Conservation (phyloP, 1,139 yeast genomes). For the Wickerhamomyces sp. region DNA sequence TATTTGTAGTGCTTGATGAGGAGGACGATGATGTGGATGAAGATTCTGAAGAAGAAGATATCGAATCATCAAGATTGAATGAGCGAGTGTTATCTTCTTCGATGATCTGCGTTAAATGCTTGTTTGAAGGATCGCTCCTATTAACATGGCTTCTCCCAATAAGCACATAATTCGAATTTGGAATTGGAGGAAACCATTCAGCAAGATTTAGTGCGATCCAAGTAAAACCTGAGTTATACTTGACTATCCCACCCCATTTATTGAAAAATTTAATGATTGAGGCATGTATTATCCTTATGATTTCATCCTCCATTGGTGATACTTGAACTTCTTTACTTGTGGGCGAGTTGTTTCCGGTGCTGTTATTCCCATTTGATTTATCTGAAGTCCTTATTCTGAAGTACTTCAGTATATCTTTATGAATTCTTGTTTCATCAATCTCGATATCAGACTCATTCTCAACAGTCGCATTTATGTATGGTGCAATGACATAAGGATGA, state of each 20-base stretch:
- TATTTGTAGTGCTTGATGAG: constrained; percentile 11
- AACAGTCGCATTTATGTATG: constrained; percentile 57
- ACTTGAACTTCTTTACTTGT: constrained; percentile 22
- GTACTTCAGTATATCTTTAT: constrained; percentile 50
- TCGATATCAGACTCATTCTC: constrained; percentile 19
- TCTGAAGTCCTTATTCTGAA: constrained; percentile 34
- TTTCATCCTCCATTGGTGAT: constrained; percentile 42
- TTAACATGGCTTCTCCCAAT: constrained; percentile 31
- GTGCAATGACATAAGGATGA: constrained; percentile 81
- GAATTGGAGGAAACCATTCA: constrained; percentile 71
- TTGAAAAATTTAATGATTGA: constrained; percentile 60
- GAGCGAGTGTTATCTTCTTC: constrained; percentile 9
- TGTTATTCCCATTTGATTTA: constrained; percentile 5
- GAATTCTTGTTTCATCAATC: constrained; percentile 35
- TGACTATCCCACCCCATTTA: constrained; percentile 77
- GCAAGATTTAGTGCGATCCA: constrained; percentile 89
- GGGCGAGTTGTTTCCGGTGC: constrained; percentile 11
- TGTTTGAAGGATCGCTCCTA: constrained; percentile 14
- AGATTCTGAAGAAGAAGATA: constrained; percentile 4
- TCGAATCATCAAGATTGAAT: constrained; percentile 13
- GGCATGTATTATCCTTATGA: constrained; percentile 54
- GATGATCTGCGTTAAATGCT: constrained; percentile 16
- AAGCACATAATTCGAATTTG: constrained; percentile 32
- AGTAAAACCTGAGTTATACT: constrained; percentile 76
- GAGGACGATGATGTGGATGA: background rate